Evolutionary conservation across 768 basidiomycete genomes (phyloP).

Genomic region (Russula griseocarnosa): DNA sequence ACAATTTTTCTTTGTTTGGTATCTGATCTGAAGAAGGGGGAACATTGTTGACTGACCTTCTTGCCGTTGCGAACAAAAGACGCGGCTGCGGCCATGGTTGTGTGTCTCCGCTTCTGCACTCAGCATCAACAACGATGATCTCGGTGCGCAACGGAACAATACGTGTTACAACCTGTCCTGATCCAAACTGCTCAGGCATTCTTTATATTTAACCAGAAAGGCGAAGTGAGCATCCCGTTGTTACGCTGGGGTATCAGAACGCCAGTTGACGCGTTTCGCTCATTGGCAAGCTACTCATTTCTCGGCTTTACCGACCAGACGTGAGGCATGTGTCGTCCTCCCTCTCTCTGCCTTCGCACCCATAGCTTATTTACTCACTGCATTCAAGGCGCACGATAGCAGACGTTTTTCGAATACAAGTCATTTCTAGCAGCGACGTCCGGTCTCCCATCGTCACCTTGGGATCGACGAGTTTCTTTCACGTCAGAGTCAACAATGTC

Average conservation of each 20-base stretch:
- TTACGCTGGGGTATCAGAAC: neutral
- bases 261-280: conserved; percentile 15
- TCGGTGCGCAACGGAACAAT: conserved; percentile 10
- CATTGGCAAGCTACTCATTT: conserved; percentile 88
- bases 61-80: conserved; percentile 26
- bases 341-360: neutral
- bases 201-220: conserved; percentile 99
- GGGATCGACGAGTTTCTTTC: conserved; percentile 98
- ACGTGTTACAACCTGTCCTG: neutral
- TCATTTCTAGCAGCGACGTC: conserved; percentile 95
- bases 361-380: neutral
- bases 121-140: conserved; percentile 17
- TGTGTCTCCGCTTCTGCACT: neutral
- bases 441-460: conserved; percentile 96
- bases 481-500: conserved; percentile 91
- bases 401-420: conserved; percentile 98
- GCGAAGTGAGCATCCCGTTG: conserved; percentile 60
- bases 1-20: conserved; percentile 57
- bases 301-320: conserved; percentile 91
- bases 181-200: conserved; percentile 62
- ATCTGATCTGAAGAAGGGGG: conserved; percentile 11
- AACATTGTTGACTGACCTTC: conserved; percentile 14
- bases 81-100: conserved; percentile 6
- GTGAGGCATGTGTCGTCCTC: conserved; percentile 62
- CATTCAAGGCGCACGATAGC: conserved; percentile 84